Base-by-base conservation (phyloP, 108 stramenopile genomes). In the Fistulifera pelliculosa region DNA sequence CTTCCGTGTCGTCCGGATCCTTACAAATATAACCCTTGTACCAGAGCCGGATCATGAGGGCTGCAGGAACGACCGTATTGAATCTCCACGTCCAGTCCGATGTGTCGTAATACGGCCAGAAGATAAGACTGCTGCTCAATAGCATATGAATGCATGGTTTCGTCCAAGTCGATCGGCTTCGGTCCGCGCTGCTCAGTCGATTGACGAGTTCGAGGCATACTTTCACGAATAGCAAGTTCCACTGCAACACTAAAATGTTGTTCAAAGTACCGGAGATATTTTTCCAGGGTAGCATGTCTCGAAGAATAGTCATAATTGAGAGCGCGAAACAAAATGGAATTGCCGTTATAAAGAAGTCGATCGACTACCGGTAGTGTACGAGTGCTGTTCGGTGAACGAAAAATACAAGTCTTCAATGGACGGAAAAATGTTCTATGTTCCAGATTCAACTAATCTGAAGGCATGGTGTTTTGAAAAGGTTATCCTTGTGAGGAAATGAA, bases 21-120 rank as follows among this genome's bases (percentile, higher is more conserved):
- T 49, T 17, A 11, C 15, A 51, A 26, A n/a, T 16, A 22, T 52
- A 42, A 54, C 69, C 73, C 68, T 86, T 86, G 60, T 80, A 81
- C 4, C 80, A n/a, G 11, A 83, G 43, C 25, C 80, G 58, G 0
- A 68, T 22, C 31, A 59, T 54, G 58, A 85, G 60, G 24, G 73
- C 81, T 14, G 62, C 52, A 1, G 85, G 81, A 2, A 87, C 66
- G n/a, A 78, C 45, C 1, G 67, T 68, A 60, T 82, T 79, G 17
- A 87, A 49, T 35, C 79, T 62, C 85, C 85, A 87, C n/a, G 69
- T 70, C 80, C 80, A 81, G 7, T 57, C 56, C 18, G 14, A 7
- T 26, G 52, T 14, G 47, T 78, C 77, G 57, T 76, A 87, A 22
- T 73, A 40, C 0, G 81, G 79, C 85, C 85, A 87, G 48, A 82